A percentile compares a stretch with the other conserved stretches of the same genome.
These are phyloP conservation scores for Dichomitus squalens DNA, from an alignment of 1,284 basidiomycete species.

Conservation along the genomic window DNA sequence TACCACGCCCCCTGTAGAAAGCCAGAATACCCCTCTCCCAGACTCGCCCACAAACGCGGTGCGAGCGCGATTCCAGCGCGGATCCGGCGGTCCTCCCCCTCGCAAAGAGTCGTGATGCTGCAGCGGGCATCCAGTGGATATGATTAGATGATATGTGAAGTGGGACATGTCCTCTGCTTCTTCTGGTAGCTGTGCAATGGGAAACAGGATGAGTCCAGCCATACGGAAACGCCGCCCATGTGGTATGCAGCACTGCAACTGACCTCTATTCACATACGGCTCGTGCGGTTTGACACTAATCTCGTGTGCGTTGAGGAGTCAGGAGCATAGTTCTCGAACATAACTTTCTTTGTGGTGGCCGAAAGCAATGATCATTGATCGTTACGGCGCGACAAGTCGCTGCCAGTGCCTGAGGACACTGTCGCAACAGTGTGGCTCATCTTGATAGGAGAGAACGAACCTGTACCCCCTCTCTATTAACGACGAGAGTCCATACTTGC, in stretches of 20 bases:
- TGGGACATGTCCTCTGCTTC: background rate
- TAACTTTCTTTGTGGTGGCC: too few relatives aligned
- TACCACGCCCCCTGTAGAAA: background rate
- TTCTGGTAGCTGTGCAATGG: background rate
- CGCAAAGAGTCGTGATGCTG: background rate
- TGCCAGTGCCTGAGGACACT: too few relatives aligned
- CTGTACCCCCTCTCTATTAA: too few relatives aligned
- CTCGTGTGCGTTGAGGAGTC: background rate
- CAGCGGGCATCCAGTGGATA: background rate
- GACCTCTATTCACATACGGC: background rate
- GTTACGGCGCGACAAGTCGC: too few relatives aligned
- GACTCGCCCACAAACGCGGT: background rate
- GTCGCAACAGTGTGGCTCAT: too few relatives aligned
- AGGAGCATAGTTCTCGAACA: background rate
- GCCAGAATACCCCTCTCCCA: background rate
- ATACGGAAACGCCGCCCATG: background rate
- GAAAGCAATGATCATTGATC: too few relatives aligned
- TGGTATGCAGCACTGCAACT: background rate
- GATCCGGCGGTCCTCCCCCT: background rate
- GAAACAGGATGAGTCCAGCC: background rate
- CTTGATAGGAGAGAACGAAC: too few relatives aligned
- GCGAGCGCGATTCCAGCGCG: background rate
- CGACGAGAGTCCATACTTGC: too few relatives aligned
- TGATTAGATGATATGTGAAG: too few relatives aligned
- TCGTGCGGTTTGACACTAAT: too few relatives aligned